Conservation (phyloP, 768 basidiomycete genomes). For the Filobasidium floriforme region DNA sequence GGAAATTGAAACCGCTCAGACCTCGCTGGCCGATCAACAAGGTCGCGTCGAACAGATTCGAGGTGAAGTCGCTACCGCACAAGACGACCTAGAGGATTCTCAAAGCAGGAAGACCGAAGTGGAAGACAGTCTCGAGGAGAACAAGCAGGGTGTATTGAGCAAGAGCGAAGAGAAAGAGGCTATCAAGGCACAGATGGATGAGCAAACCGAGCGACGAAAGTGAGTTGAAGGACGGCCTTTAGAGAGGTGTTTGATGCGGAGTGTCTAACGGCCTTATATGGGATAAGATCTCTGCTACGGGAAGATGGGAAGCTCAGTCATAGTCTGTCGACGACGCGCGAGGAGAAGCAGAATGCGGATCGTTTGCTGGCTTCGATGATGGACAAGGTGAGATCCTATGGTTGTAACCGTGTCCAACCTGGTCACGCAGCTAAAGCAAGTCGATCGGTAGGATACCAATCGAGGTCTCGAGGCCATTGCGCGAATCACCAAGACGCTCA, state of each 20-base stretch:
- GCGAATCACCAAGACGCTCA: conserved; percentile 66
- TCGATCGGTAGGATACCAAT: conserved; percentile 68
- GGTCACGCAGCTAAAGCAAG: conserved; percentile 11
- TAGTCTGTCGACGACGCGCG: conserved; percentile 63
- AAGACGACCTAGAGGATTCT: conserved; percentile 49
- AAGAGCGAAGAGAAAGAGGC: conserved; percentile 49
- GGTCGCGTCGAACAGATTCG: conserved; percentile 54
- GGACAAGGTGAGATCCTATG: conserved; percentile 65
- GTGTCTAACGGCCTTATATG: not conserved
- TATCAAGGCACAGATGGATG: conserved; percentile 62
- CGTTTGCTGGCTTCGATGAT: conserved; percentile 77
- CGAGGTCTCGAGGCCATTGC: conserved; percentile 79
- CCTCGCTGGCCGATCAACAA: conserved; percentile 54
- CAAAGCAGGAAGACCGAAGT: conserved; percentile 51
- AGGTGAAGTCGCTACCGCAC: conserved; percentile 33
- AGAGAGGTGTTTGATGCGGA: not conserved
- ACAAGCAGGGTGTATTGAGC: conserved; percentile 54
- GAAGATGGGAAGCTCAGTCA: conserved; percentile 84
- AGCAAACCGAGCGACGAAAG: conserved; percentile 71
- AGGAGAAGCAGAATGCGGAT: conserved; percentile 75
- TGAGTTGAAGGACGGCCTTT: conserved; percentile 32
- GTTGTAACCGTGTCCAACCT: conserved; percentile 2
- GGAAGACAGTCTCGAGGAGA: conserved; percentile 53
- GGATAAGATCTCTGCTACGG: conserved; percentile 67
- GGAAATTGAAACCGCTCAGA: conserved; percentile 66